Percentiles rank a stretch among this genome's conserved stretches.
Conservation (phyloP, 352 stramenopile species). For the Pythium plurisporium region DNA sequence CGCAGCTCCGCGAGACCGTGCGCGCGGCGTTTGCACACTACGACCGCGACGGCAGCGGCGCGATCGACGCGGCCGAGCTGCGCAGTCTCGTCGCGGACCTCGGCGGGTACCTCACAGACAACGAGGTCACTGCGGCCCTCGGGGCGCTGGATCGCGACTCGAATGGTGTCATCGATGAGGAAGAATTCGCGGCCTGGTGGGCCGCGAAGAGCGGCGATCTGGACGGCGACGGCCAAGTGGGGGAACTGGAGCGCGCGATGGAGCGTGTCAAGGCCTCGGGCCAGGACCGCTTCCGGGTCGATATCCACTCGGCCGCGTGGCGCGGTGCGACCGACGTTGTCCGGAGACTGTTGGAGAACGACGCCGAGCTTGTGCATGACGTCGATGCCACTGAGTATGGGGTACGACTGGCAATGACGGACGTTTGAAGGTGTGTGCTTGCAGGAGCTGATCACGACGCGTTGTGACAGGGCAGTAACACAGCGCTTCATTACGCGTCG, state of each 20-base stretch:
- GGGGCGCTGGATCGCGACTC: slow-evolving; percentile 41
- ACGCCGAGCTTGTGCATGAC: slow-evolving; percentile 37
- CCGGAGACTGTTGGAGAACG: slow-evolving; percentile 31
- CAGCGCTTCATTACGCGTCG: slow-evolving; percentile 68
- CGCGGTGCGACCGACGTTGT: slow-evolving; percentile 40
- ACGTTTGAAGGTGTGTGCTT: too few species aligned
- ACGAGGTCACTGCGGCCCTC: slow-evolving; percentile 27
- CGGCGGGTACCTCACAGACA: slow-evolving; percentile 44
- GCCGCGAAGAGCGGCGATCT: slow-evolving; percentile 26
- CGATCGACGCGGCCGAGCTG: slow-evolving; percentile 50
- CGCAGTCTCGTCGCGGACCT: slow-evolving; percentile 46
- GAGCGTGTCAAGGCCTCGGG: slow-evolving; percentile 47
- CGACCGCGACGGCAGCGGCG: slow-evolving; percentile 47
- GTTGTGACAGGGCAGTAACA: slow-evolving; percentile 65
- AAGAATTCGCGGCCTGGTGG: slow-evolving; percentile 67
- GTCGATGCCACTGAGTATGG: slow-evolving; percentile 49
- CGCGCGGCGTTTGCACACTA: slow-evolving; percentile 56
- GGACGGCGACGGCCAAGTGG: slow-evolving; percentile 34
- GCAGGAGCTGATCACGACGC: too few species aligned
- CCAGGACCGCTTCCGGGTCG: slow-evolving; percentile 53
- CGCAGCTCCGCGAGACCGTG: slow-evolving; percentile 50
- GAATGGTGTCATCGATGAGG: slow-evolving; percentile 47
- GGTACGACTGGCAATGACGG: slow-evolving; percentile 30
- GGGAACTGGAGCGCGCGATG: slow-evolving; percentile 47
- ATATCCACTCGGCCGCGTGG: slow-evolving; percentile 65